Percentiles rank a stretch among this genome's conserved stretches.
Conservation (phyloP, 2,329 filamentous ascomycete genomes). For the Penicillium sp. region DNA sequence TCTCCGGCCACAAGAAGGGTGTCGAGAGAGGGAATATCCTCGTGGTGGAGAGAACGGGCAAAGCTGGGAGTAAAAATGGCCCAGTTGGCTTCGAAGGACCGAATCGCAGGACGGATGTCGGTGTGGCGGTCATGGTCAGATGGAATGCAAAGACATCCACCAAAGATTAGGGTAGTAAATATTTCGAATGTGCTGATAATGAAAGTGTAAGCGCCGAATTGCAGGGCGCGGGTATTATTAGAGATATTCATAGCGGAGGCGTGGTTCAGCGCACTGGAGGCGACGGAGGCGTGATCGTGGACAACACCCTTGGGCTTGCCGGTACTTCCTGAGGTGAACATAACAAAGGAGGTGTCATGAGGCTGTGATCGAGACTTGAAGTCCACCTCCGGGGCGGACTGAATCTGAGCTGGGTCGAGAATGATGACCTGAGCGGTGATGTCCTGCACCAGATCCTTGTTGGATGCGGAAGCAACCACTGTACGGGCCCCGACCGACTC, state of each 20-base stretch:
- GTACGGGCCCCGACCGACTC: background rate
- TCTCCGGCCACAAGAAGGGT: constrained; percentile 37
- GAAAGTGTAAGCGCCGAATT: constrained; percentile 53
- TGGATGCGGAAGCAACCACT: background rate
- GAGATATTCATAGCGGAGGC: constrained; percentile 50
- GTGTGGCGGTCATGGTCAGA: constrained; percentile 40
- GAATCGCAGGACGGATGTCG: background rate
- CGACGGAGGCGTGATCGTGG: constrained; percentile 58
- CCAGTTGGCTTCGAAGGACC: constrained; percentile 47
- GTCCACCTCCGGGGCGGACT: background rate
- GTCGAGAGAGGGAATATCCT: constrained; percentile 40
- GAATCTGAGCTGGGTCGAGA: background rate
- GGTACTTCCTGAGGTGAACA: constrained; percentile 61
- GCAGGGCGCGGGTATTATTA: constrained; percentile 54
- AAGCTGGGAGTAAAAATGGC: constrained; percentile 60
- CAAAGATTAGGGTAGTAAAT: constrained; percentile 52
- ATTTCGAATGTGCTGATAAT: constrained; percentile 53
- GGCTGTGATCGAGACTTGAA: constrained; percentile 36
- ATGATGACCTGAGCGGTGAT: background rate
- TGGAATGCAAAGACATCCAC: constrained; percentile 58
- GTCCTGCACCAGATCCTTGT: background rate
- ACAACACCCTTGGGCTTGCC: constrained; percentile 60
- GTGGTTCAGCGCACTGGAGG: constrained; percentile 72
- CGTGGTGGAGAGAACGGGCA: constrained; percentile 42
- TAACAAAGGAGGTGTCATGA: constrained; percentile 74